Evolutionary conservation across 1,284 basidiomycete species (phyloP).

Genomic region (Coriolopsis trogii): DNA sequence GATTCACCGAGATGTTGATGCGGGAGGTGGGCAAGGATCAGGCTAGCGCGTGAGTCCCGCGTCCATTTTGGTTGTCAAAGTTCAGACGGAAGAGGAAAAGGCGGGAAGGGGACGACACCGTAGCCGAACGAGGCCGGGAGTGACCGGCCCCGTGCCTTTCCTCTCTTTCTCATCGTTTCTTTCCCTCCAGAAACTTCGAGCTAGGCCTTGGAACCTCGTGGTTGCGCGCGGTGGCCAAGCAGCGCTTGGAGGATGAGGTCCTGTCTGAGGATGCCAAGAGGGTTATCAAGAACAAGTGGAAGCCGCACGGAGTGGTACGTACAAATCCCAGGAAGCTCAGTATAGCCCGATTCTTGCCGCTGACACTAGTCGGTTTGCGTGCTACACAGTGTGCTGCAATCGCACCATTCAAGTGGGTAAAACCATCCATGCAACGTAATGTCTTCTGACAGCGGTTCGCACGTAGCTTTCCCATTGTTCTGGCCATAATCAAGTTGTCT

Average conservation of each 20-base stretch:
- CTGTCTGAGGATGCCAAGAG: background rate
- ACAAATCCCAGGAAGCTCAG: no score
- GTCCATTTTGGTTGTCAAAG: background rate
- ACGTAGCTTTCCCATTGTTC: slow-evolving; percentile 35
- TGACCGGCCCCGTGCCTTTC: no score
- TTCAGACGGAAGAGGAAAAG: no score
- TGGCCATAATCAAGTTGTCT: slow-evolving; percentile 56
- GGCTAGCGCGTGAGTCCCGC: slow-evolving; percentile 10
- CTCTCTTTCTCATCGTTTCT: no score
- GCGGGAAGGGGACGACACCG: no score
- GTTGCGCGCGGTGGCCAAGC: slow-evolving; percentile 3
- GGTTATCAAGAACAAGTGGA: slow-evolving; percentile 7
- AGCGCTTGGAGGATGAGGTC: slow-evolving; percentile 11
- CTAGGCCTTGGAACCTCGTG: background rate
- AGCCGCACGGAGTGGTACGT: slow-evolving; percentile 14
- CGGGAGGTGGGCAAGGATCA: slow-evolving; percentile 19
- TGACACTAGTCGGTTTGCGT: background rate
- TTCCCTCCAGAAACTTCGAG: slow-evolving; percentile 3
- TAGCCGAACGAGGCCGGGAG: no score
- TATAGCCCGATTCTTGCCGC: background rate
- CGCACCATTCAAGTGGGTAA: slow-evolving; percentile 12
- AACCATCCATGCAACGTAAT: background rate
- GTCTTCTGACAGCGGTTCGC: no score
- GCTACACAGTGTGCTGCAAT: slow-evolving; percentile 7
- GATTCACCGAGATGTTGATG: slow-evolving; percentile 12